phyloP scores from a whole-genome alignment of 2,329 filamentous ascomycete species.

The Erysiphe pisi region DNA sequence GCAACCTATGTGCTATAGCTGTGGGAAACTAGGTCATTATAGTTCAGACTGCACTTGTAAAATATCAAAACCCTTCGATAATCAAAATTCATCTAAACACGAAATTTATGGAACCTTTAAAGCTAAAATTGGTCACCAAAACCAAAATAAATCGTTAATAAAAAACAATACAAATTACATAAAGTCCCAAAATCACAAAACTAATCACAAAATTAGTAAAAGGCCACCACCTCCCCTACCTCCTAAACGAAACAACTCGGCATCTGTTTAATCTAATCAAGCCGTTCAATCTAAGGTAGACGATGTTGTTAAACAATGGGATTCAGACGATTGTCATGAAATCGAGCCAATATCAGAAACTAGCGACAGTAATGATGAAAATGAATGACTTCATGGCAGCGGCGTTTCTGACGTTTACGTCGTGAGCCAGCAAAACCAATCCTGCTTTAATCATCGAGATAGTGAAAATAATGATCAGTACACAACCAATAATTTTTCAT shows the following conservation, averaged over 20 bases:
- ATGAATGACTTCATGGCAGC: conserved; percentile 14
- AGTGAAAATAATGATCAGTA: background rate
- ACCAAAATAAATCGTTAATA: background rate
- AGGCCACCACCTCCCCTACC: background rate
- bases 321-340: background rate
- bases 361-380: conserved; percentile 22
- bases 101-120: conserved; percentile 23
- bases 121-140: background rate
- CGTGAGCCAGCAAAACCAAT: background rate
- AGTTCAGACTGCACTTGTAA: background rate
- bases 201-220: background rate
- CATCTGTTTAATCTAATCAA: background rate
- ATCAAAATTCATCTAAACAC: background rate
- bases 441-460: background rate
- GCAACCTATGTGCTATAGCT: conserved; percentile 6
- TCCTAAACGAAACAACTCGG: background rate
- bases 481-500: background rate
- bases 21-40: conserved; percentile 1
- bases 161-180: background rate
- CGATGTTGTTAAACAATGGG: background rate
- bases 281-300: background rate
- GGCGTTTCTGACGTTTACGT: background rate
- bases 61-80: background rate
- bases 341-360: background rate
- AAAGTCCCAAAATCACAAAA: background rate